A percentile compares a stretch with the other conserved stretches of the same genome.
These are phyloP conservation scores for Flaveria ramosissima DNA, from an alignment of 129 eudicot species.

Conservation along the genomic window DNA sequence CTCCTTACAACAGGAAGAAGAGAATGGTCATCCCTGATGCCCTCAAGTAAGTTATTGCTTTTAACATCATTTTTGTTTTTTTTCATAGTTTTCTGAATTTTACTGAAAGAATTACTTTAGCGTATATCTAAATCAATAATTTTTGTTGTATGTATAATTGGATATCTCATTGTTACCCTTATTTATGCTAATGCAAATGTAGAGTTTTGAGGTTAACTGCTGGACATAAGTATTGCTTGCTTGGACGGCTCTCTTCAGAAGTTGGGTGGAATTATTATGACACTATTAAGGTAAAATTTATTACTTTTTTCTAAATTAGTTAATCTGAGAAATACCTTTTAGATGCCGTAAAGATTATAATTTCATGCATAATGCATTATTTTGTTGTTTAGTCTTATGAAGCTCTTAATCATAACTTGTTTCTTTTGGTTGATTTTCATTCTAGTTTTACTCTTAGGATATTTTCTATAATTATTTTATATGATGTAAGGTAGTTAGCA, in stretches of 20 bases:
- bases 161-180: neutral
- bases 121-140: neutral
- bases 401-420: neutral
- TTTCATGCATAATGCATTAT: neutral
- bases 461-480: neutral
- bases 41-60: conserved; percentile 53
- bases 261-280: conserved; percentile 94
- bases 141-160: no score
- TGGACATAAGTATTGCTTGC: conserved; percentile 85
- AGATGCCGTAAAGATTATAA: neutral
- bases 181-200: neutral
- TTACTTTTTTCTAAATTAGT: neutral
- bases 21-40: conserved; percentile 97
- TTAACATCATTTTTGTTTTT: neutral
- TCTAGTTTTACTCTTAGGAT: neutral
- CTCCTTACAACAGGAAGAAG: conserved; percentile 88
- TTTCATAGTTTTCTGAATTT: neutral
- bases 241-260: conserved; percentile 79
- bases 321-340: neutral
- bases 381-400: neutral
- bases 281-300: conserved; percentile 61
- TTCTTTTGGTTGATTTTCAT: neutral
- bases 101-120: neutral
- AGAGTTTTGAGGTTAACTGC: conserved; percentile 95
- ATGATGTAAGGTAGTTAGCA: neutral